A percentile compares a stretch with the other conserved stretches of the same genome.
phyloP scores from a whole-genome alignment of 441 rosid genomes.

The Syzygium syzygioides region DNA sequence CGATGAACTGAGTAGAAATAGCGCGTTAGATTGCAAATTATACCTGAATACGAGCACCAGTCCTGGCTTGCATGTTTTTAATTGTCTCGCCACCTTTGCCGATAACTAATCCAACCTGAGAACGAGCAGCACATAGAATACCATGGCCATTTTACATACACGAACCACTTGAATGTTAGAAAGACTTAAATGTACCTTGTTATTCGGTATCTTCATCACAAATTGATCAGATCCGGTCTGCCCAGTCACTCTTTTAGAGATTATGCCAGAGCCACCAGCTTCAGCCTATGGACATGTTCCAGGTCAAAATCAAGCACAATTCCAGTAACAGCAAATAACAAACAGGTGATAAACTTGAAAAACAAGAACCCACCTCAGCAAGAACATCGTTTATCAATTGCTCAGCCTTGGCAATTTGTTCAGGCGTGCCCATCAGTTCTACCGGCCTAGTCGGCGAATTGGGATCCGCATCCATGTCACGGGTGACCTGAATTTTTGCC shows the following conservation, averaged over 20 bases:
- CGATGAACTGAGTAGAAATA: neutral
- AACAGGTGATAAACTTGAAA: neutral
- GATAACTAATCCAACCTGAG: conserved; percentile 95
- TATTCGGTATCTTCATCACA: conserved; percentile 72
- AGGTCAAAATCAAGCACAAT: neutral
- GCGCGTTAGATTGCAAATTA: neutral
- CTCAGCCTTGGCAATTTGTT: conserved; percentile 84
- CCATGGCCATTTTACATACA: neutral
- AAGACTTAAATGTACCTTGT: conserved; percentile 48
- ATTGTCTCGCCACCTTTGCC: conserved; percentile 99
- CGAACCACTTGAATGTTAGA: neutral
- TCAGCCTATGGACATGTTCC: conserved; percentile 51
- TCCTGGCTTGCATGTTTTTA: conserved; percentile 87
- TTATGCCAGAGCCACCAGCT: conserved; percentile 77
- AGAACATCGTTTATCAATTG: conserved; percentile 87
- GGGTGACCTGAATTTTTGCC: conserved; percentile 94
- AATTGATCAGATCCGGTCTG: conserved; percentile 74
- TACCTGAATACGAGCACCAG: conserved; percentile 97
- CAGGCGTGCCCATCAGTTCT: conserved; percentile 78
- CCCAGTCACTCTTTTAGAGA: conserved; percentile 67
- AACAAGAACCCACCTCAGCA: conserved; percentile 43
- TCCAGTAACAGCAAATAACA: neutral
- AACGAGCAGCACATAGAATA: conserved; percentile 15
- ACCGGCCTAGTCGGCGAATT: conserved; percentile 58
- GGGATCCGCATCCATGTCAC: conserved; percentile 92